These are phyloP conservation scores for Candida saitoana DNA, from an alignment of 805 yeast species.

Conservation along the genomic window DNA sequence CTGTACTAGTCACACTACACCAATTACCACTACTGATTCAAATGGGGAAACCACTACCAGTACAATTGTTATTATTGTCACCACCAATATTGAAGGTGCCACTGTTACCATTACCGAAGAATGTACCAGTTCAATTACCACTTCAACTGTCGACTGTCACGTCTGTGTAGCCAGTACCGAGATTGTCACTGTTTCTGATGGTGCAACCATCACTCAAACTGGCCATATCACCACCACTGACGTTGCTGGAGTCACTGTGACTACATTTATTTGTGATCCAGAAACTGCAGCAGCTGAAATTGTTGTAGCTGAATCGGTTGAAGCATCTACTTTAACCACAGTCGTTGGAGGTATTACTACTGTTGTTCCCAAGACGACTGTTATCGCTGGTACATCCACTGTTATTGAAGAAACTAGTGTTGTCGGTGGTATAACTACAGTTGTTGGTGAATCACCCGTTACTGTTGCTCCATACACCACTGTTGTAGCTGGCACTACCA, in stretches of 20 bases:
- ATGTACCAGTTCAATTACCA: constrained; percentile 11
- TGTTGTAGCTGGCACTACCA: not conserved
- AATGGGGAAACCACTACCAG: constrained; percentile 12
- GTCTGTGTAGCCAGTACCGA: not conserved
- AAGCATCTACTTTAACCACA: not conserved
- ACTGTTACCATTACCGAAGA: constrained; percentile 12
- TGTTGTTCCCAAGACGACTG: not conserved
- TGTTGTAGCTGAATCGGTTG: not conserved
- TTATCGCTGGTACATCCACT: not conserved
- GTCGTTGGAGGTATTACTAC: not conserved
- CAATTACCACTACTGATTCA: constrained; percentile 11
- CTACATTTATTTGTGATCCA: not conserved
- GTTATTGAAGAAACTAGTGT: not conserved
- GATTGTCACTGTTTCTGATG: constrained; percentile 14
- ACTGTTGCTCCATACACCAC: constrained; percentile 1
- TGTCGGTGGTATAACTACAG: not conserved
- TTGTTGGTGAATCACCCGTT: not conserved
- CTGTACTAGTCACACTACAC: constrained; percentile 14
- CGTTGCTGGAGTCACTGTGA: constrained; percentile 5
- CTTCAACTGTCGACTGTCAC: constrained; percentile 4
- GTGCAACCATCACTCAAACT: constrained; percentile 14
- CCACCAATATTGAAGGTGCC: constrained; percentile 15
- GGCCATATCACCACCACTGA: constrained; percentile 14
- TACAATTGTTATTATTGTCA: constrained; percentile 12
- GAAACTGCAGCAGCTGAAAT: not conserved